Base-by-base conservation (phyloP, 495 filamentous ascomycete species). In the Penicillium coffeae region DNA sequence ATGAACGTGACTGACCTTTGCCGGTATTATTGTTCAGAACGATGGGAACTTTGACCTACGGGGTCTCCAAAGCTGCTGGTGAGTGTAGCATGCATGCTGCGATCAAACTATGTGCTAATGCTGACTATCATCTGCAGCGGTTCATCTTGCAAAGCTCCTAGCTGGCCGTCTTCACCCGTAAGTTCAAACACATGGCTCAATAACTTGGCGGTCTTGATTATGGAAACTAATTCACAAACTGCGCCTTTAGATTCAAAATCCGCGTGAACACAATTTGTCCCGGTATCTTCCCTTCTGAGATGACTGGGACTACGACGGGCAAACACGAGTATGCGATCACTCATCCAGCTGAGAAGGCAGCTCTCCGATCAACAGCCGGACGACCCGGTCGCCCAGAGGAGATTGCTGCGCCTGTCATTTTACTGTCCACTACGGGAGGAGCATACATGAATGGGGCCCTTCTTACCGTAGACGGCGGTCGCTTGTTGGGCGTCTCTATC, bases 181-280 rank as follows among this genome's bases (percentile, higher is more conserved):
- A 44, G 54, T 40, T n/a, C n/a, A n/a, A n/a, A n/a, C n/a, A n/a
- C n/a, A n/a, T n/a, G n/a, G n/a, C n/a, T n/a, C n/a, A n/a, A n/a
- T n/a, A n/a, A n/a, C n/a, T n/a, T n/a, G n/a, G n/a, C n/a, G n/a
- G n/a, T n/a, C n/a, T n/a, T n/a, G n/a, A n/a, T n/a, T n/a, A n/a
- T n/a, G n/a, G n/a, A n/a, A n/a, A n/a, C n/a, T n/a, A n/a, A n/a
- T n/a, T n/a, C n/a, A n/a, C n/a, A n/a, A n/a, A n/a, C n/a, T n/a
- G n/a, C n/a, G n/a, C n/a, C n/a, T n/a, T n/a, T n/a, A 42, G 47
- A 8, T 35, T 75, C 22, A 74, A 73, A 45, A 62, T 74, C 47
- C 40, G 66, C 12, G 50, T 69, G 33, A 70, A 70, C 46, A 62
- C 54, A 33, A 78, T 79, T 40, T 70, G 71, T 5, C 75, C 75